Percentiles rank a stretch among this genome's conserved stretches.
These are phyloP conservation scores for Coniochaeta hoffmannii DNA, from an alignment of 2,329 filamentous ascomycete species.

Conservation along the genomic window DNA sequence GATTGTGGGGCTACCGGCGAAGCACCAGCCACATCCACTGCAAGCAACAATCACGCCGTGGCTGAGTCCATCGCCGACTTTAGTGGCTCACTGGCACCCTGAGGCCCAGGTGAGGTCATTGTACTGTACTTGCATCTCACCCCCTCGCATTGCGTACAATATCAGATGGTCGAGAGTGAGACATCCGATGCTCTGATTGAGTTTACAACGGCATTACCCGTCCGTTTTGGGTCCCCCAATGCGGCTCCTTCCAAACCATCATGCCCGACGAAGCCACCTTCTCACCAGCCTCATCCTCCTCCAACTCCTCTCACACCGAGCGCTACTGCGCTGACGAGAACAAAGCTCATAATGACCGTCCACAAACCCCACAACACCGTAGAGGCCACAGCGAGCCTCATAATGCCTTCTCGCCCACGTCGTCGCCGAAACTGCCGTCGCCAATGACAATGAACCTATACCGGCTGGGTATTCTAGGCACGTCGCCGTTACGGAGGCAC, in stretches of 20 bases:
- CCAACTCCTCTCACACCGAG: background rate
- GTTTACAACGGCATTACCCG: background rate
- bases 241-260: background rate
- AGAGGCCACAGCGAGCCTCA: background rate
- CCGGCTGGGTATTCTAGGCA: slow-evolving; percentile 17
- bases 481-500: slow-evolving; percentile 21
- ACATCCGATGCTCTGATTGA: background rate
- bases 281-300: background rate
- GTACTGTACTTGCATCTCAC: background rate
- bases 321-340: background rate
- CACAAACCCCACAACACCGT: background rate
- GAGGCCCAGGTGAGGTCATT: background rate
- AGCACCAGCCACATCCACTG: background rate
- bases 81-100: background rate
- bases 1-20: background rate
- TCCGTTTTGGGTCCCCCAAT: background rate
- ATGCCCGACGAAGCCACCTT: background rate
- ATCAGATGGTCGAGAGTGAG: background rate
- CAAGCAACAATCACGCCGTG: background rate
- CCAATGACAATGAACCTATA: slow-evolving; percentile 21
- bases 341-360: background rate
- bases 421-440: slow-evolving; percentile 14
- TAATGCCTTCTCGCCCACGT: slow-evolving; percentile 9
- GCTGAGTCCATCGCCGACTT: background rate
- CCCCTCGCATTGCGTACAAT: background rate